Conservation (phyloP, 2,329 filamentous ascomycete genomes). For the Cytospora paraplurivora region DNA sequence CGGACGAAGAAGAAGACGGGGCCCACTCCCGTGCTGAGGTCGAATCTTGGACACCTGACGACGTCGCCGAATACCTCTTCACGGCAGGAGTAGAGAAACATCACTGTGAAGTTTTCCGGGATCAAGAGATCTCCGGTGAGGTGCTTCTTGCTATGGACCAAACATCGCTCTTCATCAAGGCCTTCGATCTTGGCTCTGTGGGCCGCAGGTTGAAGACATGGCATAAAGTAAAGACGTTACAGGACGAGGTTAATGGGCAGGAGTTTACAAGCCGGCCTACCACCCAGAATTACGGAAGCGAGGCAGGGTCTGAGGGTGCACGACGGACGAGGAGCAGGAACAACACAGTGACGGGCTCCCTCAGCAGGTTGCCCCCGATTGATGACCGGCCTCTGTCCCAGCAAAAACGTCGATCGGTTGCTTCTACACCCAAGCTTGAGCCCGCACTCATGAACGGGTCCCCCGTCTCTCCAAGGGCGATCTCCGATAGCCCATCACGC, state of each 20-base stretch:
- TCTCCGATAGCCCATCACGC: conserved; percentile 51
- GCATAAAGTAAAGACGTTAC: conserved; percentile 92
- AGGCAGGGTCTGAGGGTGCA: conserved; percentile 58
- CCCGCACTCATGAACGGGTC: conserved; percentile 43
- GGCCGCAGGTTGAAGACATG: conserved; percentile 88
- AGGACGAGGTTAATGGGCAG: conserved; percentile 75
- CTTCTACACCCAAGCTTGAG: conserved; percentile 53
- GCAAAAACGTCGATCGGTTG: conserved; percentile 52
- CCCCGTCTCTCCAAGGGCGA: conserved; percentile 41
- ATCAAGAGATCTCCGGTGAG: conserved; percentile 95
- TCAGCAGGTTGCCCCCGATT: conserved; percentile 45
- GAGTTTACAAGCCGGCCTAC: conserved; percentile 50
- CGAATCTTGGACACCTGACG: conserved; percentile 73
- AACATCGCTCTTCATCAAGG: conserved; percentile 91
- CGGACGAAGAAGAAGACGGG: conserved; percentile 84
- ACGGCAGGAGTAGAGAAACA: conserved; percentile 81
- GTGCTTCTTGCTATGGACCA: conserved; percentile 94
- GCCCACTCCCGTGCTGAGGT: conserved; percentile 73
- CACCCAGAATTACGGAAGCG: conserved; percentile 60
- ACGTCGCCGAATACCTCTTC: conserved; percentile 89
- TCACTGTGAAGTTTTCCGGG: conserved; percentile 91
- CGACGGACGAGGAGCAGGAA: conserved; percentile 56
- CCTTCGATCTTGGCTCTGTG: conserved; percentile 90
- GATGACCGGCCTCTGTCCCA: conserved; percentile 50
- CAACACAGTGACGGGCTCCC: conserved; percentile 56